Evolutionary conservation across 768 basidiomycete species (phyloP).

Genomic region (Lactarius psammicola): DNA sequence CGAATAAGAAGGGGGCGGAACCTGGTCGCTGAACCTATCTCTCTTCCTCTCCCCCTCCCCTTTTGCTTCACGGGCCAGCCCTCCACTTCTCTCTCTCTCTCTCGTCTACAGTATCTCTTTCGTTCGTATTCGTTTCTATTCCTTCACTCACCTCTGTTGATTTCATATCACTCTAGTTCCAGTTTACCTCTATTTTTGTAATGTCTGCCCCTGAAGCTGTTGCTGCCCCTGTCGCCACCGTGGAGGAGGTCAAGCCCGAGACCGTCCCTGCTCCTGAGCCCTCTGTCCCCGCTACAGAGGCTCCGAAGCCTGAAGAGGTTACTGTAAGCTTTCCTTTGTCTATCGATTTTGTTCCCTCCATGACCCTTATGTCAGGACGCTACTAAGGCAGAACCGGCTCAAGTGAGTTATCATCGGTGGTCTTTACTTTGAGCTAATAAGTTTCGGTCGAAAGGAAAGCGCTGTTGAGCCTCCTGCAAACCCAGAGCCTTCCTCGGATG

Average conservation of each 20-base stretch:
- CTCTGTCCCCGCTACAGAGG: constrained; percentile 38
- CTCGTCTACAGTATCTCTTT: constrained; percentile 53
- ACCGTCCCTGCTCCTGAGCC: constrained; percentile 35
- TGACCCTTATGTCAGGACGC: constrained; percentile 38
- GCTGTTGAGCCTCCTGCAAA: constrained; percentile 40
- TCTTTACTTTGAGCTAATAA: constrained; percentile 11
- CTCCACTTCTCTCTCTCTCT: constrained; percentile 52
- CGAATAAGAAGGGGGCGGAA: constrained; percentile 40
- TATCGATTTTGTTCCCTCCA: constrained; percentile 17
- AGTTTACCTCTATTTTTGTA: constrained; percentile 43
- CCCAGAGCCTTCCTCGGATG: constrained; percentile 38
- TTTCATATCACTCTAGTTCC: background rate
- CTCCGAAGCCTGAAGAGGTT: constrained; percentile 44
- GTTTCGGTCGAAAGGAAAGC: constrained; percentile 38
- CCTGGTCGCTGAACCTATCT: constrained; percentile 21
- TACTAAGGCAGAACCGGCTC: constrained; percentile 42
- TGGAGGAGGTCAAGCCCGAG: constrained; percentile 58
- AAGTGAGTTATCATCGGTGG: constrained; percentile 35
- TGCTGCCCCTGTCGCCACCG: constrained; percentile 43
- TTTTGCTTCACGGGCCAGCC: constrained; percentile 32
- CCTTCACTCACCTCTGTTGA: background rate
- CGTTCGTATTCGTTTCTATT: background rate
- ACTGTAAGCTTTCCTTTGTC: constrained; percentile 35
- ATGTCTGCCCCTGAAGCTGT: constrained; percentile 75
- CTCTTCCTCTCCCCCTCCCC: constrained; percentile 35